Percentiles rank a stretch among this genome's conserved stretches.
These are phyloP conservation scores for Lepidium didymum DNA, from an alignment of 345 rosid species.

Conservation along the genomic window DNA sequence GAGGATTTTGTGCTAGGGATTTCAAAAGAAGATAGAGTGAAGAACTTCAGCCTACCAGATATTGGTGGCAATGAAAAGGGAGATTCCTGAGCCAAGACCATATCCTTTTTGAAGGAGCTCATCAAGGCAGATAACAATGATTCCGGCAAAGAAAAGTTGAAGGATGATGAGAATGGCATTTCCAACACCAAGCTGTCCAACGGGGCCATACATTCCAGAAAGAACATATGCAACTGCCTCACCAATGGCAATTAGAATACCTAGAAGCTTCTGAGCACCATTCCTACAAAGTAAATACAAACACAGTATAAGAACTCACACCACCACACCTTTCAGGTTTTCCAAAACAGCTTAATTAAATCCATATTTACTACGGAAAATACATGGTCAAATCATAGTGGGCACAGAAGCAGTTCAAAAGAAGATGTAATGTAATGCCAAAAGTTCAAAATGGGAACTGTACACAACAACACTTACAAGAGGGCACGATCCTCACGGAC, in stretches of 20 bases:
- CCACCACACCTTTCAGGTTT: neutral
- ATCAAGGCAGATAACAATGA: conserved; percentile 75
- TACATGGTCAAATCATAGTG: neutral
- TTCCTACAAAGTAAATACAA: conserved; percentile 36
- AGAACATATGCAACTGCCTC: conserved; percentile 83
- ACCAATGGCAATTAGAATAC: conserved; percentile 68
- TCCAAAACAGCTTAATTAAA: neutral
- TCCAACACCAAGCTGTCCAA: conserved; percentile 74
- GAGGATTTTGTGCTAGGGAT: neutral
- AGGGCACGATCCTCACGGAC: conserved; percentile 70
- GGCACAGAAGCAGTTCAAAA: neutral
- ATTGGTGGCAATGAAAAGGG: conserved; percentile 87
- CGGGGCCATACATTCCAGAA: conserved; percentile 81
- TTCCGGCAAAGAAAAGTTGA: conserved; percentile 80
- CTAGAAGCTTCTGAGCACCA: conserved; percentile 80
- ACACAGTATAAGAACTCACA: neutral
- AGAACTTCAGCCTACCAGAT: conserved; percentile 48
- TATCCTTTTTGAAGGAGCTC: conserved; percentile 84
- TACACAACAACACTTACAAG: conserved; percentile 33
- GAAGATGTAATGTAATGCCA: neutral
- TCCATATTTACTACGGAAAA: neutral
- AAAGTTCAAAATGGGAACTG: neutral
- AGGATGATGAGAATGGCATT: conserved; percentile 73
- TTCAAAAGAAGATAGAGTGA: neutral
- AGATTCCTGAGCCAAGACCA: conserved; percentile 78